These are phyloP conservation scores for Tritrichomonas musculus DNA, from an alignment of 208 protist species.

Conservation along the genomic window DNA sequence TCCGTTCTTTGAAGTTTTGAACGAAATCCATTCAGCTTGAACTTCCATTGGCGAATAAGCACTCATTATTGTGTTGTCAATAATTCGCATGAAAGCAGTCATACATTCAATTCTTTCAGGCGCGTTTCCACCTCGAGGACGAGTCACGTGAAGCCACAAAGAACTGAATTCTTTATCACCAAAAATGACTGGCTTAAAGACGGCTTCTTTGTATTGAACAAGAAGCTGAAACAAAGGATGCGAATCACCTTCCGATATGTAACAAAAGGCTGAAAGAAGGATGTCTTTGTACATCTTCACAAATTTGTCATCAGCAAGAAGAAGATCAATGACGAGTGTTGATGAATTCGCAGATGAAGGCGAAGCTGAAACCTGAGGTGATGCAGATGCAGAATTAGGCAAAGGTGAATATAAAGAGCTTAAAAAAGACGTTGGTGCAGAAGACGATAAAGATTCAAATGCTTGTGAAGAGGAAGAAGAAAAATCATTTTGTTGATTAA, in stretches of 20 bases:
- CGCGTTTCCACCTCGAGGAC: neutral
- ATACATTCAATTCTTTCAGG: neutral
- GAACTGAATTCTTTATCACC: neutral
- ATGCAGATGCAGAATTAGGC: no score
- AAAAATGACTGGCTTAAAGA: neutral
- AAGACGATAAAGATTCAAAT: no score
- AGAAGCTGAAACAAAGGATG: neutral
- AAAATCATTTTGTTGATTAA: no score
- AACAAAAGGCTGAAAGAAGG: neutral
- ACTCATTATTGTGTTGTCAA: neutral
- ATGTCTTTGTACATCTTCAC: neutral
- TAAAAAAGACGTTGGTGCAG: no score
- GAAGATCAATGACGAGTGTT: no score
- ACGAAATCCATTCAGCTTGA: neutral
- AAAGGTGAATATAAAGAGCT: no score
- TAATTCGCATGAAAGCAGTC: neutral
- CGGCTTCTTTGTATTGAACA: neutral
- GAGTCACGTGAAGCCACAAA: neutral
- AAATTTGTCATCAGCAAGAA: neutral
- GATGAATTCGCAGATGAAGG: no score
- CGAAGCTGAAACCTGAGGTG: no score
- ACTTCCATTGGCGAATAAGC: neutral
- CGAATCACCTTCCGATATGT: neutral
- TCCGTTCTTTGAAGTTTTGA: neutral
- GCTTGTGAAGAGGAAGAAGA: no score